Conservation (phyloP, 345 rosid genomes). For the Eucalyptus cloeziana region DNA sequence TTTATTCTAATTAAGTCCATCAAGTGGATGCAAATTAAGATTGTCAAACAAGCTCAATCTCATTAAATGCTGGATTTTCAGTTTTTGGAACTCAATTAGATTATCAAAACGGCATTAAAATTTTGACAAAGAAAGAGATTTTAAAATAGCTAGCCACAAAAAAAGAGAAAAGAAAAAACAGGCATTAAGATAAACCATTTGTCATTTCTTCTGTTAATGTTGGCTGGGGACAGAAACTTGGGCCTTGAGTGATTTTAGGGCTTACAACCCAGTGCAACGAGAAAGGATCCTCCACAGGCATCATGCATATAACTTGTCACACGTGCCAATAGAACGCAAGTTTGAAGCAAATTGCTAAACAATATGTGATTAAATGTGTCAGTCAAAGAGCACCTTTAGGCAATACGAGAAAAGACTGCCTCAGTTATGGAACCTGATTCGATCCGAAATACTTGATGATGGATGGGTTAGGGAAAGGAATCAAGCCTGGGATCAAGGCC, state of each 20-base stretch:
- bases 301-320: background rate
- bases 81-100: background rate
- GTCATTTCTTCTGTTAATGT: background rate
- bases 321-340: background rate
- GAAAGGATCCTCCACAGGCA: background rate
- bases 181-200: background rate
- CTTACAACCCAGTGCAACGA: background rate
- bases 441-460: background rate
- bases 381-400: background rate
- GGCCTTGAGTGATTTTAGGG: background rate
- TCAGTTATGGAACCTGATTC: background rate
- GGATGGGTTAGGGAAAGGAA: background rate
- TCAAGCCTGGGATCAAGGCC: background rate
- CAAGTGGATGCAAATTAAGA: background rate
- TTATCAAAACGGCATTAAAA: background rate
- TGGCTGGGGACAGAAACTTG: background rate
- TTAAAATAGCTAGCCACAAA: rapidly evolving
- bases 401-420: background rate
- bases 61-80: background rate
- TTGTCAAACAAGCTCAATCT: background rate
- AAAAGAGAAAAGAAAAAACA: rapidly evolving
- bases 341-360: background rate
- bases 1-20: background rate
- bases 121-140: too few relatives aligned
- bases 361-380: background rate